These are phyloP conservation scores for Geosmithia flava DNA, from an alignment of 2,329 filamentous ascomycete genomes.

Conservation along the genomic window DNA sequence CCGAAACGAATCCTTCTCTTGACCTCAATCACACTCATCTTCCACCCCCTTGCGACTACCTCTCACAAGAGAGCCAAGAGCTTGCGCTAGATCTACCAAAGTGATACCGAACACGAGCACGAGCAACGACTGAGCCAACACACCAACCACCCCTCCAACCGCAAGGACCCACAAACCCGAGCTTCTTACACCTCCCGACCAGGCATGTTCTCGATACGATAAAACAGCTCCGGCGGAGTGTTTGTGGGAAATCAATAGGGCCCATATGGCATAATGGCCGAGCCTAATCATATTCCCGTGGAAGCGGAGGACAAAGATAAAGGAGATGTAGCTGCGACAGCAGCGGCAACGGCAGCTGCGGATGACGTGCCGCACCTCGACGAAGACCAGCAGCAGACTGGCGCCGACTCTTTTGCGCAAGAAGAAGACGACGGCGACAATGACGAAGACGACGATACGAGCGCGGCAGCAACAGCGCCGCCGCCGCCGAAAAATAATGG, in stretches of 20 bases:
- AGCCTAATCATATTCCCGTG: constrained; percentile 31
- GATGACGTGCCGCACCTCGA: constrained; percentile 5
- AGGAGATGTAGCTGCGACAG: constrained; percentile 6
- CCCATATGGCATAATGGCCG: constrained; percentile 30
- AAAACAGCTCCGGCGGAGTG: constrained; percentile 11
- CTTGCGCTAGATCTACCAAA: too few relatives aligned
- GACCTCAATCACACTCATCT: too few relatives aligned
- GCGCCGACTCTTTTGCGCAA: not conserved
- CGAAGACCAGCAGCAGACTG: not conserved
- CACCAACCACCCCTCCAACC: not conserved
- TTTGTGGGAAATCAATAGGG: constrained; percentile 22
- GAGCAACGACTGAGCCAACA: too few relatives aligned
- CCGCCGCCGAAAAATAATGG: not conserved
- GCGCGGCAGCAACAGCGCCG: too few relatives aligned
- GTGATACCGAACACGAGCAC: too few relatives aligned
- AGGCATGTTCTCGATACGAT: constrained; percentile 5
- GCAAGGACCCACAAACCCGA: not conserved
- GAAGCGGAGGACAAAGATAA: constrained; percentile 7
- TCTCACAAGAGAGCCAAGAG: too few relatives aligned
- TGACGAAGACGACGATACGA: too few relatives aligned
- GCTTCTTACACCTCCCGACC: not conserved
- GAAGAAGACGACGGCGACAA: not conserved
- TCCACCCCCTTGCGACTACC: too few relatives aligned
- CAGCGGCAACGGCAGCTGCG: not conserved
- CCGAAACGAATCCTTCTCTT: too few relatives aligned